These are phyloP conservation scores for Zizania latifolia DNA, from an alignment of 176 grass and related monocot genomes.

Conservation along the genomic window DNA sequence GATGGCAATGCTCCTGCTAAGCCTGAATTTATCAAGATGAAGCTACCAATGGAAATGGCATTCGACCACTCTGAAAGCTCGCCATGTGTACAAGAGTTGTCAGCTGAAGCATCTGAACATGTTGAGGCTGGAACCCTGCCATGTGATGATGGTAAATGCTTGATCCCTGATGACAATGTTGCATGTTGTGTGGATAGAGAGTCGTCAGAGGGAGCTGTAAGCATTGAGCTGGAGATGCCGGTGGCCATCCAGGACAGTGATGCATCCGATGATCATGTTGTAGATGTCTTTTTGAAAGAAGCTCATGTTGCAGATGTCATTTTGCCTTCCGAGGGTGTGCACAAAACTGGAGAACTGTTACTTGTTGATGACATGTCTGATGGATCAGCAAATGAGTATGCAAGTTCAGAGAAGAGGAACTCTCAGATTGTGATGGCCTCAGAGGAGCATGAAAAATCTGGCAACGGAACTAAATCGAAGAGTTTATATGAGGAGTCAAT, in stretches of 20 bases:
- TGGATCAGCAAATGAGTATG: neutral
- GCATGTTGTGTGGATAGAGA: conserved; percentile 1
- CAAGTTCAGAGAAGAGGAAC: conserved; percentile 1
- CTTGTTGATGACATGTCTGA: neutral
- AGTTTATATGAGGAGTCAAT: neutral
- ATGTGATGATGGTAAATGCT: neutral
- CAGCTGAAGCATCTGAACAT: conserved; percentile 18
- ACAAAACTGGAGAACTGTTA: neutral
- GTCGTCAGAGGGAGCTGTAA: conserved; percentile 46
- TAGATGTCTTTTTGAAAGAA: neutral
- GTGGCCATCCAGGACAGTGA: conserved; percentile 37
- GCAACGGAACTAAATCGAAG: neutral
- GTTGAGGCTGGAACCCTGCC: neutral
- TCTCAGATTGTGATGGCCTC: neutral
- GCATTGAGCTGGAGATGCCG: conserved; percentile 50
- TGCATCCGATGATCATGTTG: conserved; percentile 22
- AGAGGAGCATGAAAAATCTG: neutral
- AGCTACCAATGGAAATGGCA: conserved; percentile 23
- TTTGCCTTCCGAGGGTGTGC: neutral
- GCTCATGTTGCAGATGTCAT: neutral
- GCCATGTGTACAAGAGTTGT: neutral
- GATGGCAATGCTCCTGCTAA: conserved; percentile 27
- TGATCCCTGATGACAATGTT: conserved; percentile 6
- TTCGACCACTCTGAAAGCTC: conserved; percentile 25
- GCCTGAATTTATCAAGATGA: neutral